Percentiles rank a stretch among this genome's conserved stretches.
Conservation (phyloP, 441 rosid species). For the Sinapis alba region DNA sequence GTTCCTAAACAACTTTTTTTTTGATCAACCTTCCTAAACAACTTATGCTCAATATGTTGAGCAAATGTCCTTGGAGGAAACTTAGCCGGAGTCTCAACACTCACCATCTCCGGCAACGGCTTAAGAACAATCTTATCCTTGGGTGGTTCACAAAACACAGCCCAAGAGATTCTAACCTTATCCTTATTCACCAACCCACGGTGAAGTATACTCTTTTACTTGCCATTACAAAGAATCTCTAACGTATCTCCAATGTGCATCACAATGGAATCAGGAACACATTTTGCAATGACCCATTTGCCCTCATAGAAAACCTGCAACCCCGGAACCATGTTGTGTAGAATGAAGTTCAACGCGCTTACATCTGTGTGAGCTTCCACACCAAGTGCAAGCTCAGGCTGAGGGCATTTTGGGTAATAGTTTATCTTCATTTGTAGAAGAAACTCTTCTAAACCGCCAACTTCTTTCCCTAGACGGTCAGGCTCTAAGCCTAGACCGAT, state of each 20-base stretch:
- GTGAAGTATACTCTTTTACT: constrained; percentile 91
- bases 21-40: too few relatives aligned
- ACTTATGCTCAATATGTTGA: constrained; percentile 79
- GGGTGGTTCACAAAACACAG: constrained; percentile 92
- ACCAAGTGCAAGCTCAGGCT: constrained; percentile 91
- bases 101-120: constrained; percentile 73
- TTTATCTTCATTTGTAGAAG: constrained; percentile 89
- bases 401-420: constrained; percentile 92
- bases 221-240: constrained; percentile 87
- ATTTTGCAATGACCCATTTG: constrained; percentile 87
- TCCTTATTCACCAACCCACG: constrained; percentile 90
- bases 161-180: constrained; percentile 94
- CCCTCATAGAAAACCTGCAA: constrained; percentile 79
- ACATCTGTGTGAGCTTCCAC: constrained; percentile 93
- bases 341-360: constrained; percentile 82
- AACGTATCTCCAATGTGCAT: constrained; percentile 92
- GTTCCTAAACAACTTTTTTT: too few relatives aligned
- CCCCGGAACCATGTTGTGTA: constrained; percentile 98
- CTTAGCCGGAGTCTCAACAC: constrained; percentile 61
- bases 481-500: constrained; percentile 74
- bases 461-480: constrained; percentile 83
- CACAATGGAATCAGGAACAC: constrained; percentile 86
- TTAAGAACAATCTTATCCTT: constrained; percentile 86
- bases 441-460: constrained; percentile 82
- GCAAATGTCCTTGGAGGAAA: constrained; percentile 90